These are phyloP conservation scores for Melaleuca quinquenervia DNA, from an alignment of 345 rosid species.

Conservation along the genomic window DNA sequence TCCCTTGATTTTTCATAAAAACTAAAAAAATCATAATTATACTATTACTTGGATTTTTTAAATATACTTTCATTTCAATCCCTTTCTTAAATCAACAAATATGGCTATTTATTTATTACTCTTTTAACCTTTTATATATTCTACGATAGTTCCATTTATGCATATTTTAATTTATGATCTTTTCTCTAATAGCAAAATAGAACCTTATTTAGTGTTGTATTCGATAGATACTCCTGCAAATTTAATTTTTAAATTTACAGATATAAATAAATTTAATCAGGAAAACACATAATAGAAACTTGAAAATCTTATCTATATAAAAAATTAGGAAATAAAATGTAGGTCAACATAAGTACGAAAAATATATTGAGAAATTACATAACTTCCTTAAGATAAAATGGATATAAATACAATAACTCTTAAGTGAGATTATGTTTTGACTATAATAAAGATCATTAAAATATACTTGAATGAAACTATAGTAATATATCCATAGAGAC, in stretches of 20 bases:
- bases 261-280: background rate
- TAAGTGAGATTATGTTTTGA: background rate
- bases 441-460: background rate
- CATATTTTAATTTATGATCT: background rate
- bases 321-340: background rate
- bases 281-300: background rate
- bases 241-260: background rate
- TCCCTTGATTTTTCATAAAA: background rate
- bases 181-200: background rate
- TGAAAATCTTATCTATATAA: background rate
- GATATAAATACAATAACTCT: background rate
- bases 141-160: background rate
- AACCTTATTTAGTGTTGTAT: background rate
- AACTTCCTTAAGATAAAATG: background rate
- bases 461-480: background rate
- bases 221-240: background rate
- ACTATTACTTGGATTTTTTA: background rate
- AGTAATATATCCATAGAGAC: background rate
- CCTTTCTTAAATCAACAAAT: background rate
- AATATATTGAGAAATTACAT: background rate
- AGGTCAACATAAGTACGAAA: background rate
- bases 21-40: background rate
- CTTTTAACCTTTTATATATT: background rate
- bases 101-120: background rate
- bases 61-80: background rate